Base-by-base conservation (phyloP, 2,329 filamentous ascomycete genomes). In the Endocalyx cinctus region DNA sequence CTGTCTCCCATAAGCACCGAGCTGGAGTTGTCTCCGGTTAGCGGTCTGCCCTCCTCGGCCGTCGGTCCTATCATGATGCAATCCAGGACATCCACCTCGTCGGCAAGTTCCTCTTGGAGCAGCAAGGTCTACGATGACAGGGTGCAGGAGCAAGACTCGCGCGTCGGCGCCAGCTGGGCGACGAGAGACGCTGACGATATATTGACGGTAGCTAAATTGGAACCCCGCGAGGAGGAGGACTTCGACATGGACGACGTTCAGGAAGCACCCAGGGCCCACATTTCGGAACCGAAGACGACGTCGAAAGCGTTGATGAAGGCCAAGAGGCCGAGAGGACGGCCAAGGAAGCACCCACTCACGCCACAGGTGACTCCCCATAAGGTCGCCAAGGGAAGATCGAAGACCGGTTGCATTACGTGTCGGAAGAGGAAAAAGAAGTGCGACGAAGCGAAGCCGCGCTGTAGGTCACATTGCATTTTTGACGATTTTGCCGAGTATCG, bases 301-400 rank as follows among this genome's bases (percentile, higher is more conserved):
- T 37, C 54, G 2, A 37, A 42, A 11, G 31, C 43, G 10, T 53
- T 61, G 17, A 46, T 59, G 14, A 75, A 74, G 46, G 54, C 59
- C 23, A 83, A 82, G 62, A 70, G 82, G 50, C 82, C 82, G 47
- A 77, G 88, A 51, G 88, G 88, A 20, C 74, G 88, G 34, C 88
- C 88, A 31, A 74, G 87, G 59, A 94, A 94, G 64, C 79, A 88
- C 48, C 84, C 86, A 25, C 64, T 84, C 13, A 72, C 71, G 6
- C 72, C 78, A 1, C 70, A 74, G 22, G 52, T 66, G 12, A 62
- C 69, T 13, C 62, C 77, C 31, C 76, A 73, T 51, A 94, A 92
- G 55, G 64, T 85, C 32, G 79, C 85, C 37, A 94, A 94, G 57
- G 86, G 85, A 14, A 67, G 79, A 32, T 82, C 79, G 33, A 83